These are phyloP conservation scores for Glutinoglossum americanum DNA, from an alignment of 495 filamentous ascomycete genomes.

Conservation along the genomic window DNA sequence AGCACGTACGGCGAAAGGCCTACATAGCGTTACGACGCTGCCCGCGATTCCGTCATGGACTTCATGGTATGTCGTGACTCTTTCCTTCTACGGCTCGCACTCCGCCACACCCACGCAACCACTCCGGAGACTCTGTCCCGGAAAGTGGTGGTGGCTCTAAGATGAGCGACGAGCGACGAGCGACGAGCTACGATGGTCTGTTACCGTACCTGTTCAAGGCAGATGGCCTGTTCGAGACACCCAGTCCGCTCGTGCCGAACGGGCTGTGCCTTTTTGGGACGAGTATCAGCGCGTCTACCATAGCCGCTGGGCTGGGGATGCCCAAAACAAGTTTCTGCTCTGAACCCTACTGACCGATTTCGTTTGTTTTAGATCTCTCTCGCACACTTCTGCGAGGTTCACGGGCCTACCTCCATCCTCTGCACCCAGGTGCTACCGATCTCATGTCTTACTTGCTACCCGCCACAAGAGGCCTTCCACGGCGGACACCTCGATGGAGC, in stretches of 20 bases:
- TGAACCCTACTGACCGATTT: no score
- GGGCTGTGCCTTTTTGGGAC: no score
- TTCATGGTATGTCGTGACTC: slow-evolving; percentile 1
- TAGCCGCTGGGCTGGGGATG: no score
- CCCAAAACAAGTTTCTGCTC: no score
- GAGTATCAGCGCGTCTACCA: no score
- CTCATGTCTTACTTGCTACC: slow-evolving; percentile 52
- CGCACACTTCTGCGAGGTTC: slow-evolving; percentile 89
- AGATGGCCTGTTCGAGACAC: no score
- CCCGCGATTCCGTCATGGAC: background rate
- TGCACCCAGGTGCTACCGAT: slow-evolving; percentile 77
- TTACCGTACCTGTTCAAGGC: no score
- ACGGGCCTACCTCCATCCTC: slow-evolving; percentile 86
- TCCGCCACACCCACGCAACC: background rate
- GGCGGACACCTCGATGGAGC: background rate
- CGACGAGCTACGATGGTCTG: no score
- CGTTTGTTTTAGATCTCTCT: slow-evolving; percentile 47
- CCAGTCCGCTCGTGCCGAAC: no score
- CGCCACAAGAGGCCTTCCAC: slow-evolving; percentile 12
- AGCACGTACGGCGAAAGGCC: background rate
- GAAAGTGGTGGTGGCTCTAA: background rate
- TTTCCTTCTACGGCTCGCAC: background rate
- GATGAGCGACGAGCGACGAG: background rate
- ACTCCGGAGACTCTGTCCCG: background rate
- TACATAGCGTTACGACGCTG: background rate